Conservation (phyloP, 2,329 filamentous ascomycete genomes). For the Xylaria sp. region DNA sequence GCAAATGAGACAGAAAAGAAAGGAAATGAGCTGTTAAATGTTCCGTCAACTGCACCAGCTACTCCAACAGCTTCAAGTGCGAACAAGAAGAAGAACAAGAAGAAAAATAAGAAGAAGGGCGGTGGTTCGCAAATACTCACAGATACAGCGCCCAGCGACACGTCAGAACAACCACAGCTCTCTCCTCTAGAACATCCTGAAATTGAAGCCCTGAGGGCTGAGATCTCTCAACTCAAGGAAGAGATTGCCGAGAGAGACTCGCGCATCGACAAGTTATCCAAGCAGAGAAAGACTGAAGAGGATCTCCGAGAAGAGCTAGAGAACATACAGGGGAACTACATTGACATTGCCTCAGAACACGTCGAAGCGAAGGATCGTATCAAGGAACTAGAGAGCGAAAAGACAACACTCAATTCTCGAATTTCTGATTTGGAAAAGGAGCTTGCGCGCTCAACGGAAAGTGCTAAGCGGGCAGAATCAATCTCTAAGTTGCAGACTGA, state of each 20-base stretch:
- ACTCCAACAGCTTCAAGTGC: conserved; percentile 42
- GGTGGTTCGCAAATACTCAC: conserved; percentile 61
- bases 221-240: conserved; percentile 63
- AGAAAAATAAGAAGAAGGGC: conserved; percentile 91
- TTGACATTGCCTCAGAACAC: conserved; percentile 83
- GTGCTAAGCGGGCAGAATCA: conserved; percentile 53
- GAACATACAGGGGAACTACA: conserved; percentile 80
- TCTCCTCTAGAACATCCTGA: conserved; percentile 47
- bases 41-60: conserved; percentile 35
- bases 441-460: conserved; percentile 54
- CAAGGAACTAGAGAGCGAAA: conserved; percentile 77
- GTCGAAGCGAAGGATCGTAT: conserved; percentile 83
- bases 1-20: conserved; percentile 14
- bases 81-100: conserved; percentile 90
- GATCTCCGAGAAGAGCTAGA: conserved; percentile 88
- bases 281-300: conserved; percentile 79
- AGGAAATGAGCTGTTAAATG: conserved; percentile 3
- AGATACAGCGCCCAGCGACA: conserved; percentile 54
- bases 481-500: conserved; percentile 70
- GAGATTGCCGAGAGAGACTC: conserved; percentile 73
- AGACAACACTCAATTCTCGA: conserved; percentile 69
- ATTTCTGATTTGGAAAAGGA: conserved; percentile 78
- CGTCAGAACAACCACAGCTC: conserved; percentile 52
- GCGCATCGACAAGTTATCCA: conserved; percentile 76
- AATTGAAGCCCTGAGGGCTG: conserved; percentile 57